Evolutionary conservation across 202 grass and related monocot genomes (phyloP), one percentile per base, ranked within the genome.

Genomic region (Zizania palustris): DNA sequence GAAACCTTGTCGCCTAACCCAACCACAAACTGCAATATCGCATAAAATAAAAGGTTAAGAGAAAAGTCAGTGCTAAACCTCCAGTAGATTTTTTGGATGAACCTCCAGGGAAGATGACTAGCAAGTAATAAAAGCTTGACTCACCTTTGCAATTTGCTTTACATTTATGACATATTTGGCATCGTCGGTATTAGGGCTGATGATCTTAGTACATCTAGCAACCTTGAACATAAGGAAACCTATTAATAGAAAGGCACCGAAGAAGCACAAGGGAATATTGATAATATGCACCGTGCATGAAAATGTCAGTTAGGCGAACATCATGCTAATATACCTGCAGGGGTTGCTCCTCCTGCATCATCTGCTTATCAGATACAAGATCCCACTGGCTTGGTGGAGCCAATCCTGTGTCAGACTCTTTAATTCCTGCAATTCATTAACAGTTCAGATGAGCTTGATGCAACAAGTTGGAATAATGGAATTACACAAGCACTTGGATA

Each of bases 261-360:
- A 8, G 20, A 72, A 69, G 72, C 35, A 35, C 1, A 62, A 59
- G 1, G 4, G 9, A 22, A 22, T 9, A 42, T 21, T 15, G 53
- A 16, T 45, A 0, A 0, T 37, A 40, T 69, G 60, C 60, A 57
- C 55, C 22, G 7, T 48, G 45, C 12, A 28, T 18, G 6, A 7
- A 65, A 20, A 46, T 33, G 55, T 59, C 45, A 6, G 16, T 48
- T 15, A 53, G 2, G 64, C 46, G 13, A 70, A 67, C 0, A 50
- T 62, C 8, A 48, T 34, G 59, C n/a, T 60, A 50, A 16, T 57
- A 40, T 70, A 93, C 91, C 71, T 90, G 91, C 61, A 93, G 56
- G 39, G 90, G 90, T 67, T 93, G 90, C 63, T 97, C 94, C 28
- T 97, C 94, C n/a, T 97, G 94, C 94, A 97, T 97, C 94, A 97